phyloP scores from a whole-genome alignment of 331 rosid genomes.

The Malus hybrid region DNA sequence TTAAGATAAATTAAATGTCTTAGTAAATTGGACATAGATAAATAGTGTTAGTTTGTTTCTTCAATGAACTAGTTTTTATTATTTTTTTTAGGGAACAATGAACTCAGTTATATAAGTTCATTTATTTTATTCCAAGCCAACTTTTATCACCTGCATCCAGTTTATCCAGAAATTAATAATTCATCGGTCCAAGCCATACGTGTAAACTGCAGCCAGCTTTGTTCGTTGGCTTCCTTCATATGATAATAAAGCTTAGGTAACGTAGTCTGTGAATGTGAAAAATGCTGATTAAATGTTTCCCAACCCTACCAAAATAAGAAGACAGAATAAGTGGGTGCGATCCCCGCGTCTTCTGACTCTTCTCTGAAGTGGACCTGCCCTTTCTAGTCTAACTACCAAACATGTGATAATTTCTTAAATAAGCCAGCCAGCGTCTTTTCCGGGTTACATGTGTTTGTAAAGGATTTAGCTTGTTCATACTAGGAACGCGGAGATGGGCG shows the following conservation, averaged over 20 bases:
- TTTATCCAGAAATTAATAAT: background rate
- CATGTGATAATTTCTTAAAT: background rate
- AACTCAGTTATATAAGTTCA: background rate
- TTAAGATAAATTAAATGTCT: background rate
- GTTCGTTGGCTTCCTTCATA: background rate
- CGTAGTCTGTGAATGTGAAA: background rate
- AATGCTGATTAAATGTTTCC: background rate
- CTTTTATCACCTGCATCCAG: background rate
- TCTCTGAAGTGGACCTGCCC: background rate
- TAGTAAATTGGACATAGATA: background rate
- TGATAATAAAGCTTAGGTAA: background rate
- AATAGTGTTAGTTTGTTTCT: background rate
- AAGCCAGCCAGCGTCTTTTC: background rate
- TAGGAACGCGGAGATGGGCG: background rate
- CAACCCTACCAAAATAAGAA: background rate
- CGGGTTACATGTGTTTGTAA: background rate
- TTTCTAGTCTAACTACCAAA: background rate
- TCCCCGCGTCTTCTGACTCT: background rate
- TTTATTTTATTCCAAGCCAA: background rate
- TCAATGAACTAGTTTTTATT: background rate
- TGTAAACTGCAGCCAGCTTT: background rate
- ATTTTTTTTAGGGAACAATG: background rate
- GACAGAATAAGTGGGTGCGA: background rate
- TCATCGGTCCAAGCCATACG: background rate
- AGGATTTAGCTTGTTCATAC: background rate